Base-by-base conservation (phyloP, 495 filamentous ascomycete genomes). In the Penicillium steckii region DNA sequence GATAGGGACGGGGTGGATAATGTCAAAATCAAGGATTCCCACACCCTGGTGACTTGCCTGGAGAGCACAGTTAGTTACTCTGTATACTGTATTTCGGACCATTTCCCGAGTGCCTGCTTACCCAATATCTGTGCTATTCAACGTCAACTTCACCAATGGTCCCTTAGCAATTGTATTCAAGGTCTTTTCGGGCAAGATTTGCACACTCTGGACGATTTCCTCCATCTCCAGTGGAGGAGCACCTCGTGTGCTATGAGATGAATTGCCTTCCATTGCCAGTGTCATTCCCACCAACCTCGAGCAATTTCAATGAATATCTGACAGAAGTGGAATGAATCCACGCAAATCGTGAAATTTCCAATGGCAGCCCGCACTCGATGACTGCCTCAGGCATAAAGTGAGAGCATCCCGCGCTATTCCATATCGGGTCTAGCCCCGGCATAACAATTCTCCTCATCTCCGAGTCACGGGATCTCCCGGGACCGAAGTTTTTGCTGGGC, bases 401-500 rank as follows among this genome's bases (percentile, higher is more conserved):
- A 58, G 46, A 19, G 57, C 10, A n/a, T 32, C 8, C n/a, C 15
- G 33, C 33, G 15, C 33, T 37, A 37, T 10, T 15, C 60, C 63
- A 13, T 25, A 64, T 61, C 15, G 0, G 59, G 66, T 18, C 48
- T 70, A 71, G 70, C 44, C 29, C 18, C 70, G 67, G 70, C 0
- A 0, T 24, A 62, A 62, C 44, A 13, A 52, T 65, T 18, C 25
- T 67, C 64, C 72, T 57, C 3, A 7, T 1, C 37, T 7, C 29
- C 46, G 27, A 50, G 61, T 71, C 71, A 72, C 69, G 69, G 68
- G 71, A 67, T 56, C 67, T 71, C 71, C 71, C 69, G 69, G 68
- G 71, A 67, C 58, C 67, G 67, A 71, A 73, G 66, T 73, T 75
- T 73, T 75, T 74, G 66, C 66, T 68, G 57, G 60, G 55, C 60